phyloP scores from a whole-genome alignment of 148 eudicot genomes.

The Rhododendron vialii region DNA sequence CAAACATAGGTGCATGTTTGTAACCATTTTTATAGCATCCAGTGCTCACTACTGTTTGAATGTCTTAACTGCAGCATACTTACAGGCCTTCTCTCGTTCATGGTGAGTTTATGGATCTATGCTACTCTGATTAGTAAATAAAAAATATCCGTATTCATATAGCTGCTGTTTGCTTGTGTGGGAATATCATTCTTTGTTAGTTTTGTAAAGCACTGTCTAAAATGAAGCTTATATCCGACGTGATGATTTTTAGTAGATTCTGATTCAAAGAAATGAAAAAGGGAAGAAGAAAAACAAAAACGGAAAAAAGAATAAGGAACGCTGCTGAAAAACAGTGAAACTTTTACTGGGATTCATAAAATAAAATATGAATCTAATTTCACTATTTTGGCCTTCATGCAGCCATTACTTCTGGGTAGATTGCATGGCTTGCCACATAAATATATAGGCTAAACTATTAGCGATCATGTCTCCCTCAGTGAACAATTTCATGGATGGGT shows the following conservation, averaged over 20 bases:
- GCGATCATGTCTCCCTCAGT: background rate
- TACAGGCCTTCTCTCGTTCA: slow-evolving; percentile 89
- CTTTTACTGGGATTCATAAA: background rate
- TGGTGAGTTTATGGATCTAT: slow-evolving; percentile 53
- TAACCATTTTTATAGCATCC: background rate
- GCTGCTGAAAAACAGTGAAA: background rate
- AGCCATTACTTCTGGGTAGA: background rate
- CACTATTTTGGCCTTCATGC: background rate
- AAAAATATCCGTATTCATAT: too few species aligned
- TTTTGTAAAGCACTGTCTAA: background rate
- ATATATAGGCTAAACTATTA: background rate
- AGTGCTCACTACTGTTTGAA: background rate
- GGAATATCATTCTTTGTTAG: background rate
- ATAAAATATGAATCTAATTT: background rate
- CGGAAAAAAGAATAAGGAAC: background rate
- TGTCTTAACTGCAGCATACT: slow-evolving; percentile 68
- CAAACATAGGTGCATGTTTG: background rate
- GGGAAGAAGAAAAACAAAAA: background rate
- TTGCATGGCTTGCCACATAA: background rate
- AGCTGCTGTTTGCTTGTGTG: background rate
- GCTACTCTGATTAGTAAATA: background rate
- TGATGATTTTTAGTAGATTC: background rate
- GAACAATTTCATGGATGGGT: background rate
- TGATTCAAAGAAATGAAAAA: background rate
- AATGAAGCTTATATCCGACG: background rate